Evolutionary conservation across 2,329 filamentous ascomycete genomes (phyloP), one percentile per base, ranked within the genome.

Genomic region (Monilinia laxa): DNA sequence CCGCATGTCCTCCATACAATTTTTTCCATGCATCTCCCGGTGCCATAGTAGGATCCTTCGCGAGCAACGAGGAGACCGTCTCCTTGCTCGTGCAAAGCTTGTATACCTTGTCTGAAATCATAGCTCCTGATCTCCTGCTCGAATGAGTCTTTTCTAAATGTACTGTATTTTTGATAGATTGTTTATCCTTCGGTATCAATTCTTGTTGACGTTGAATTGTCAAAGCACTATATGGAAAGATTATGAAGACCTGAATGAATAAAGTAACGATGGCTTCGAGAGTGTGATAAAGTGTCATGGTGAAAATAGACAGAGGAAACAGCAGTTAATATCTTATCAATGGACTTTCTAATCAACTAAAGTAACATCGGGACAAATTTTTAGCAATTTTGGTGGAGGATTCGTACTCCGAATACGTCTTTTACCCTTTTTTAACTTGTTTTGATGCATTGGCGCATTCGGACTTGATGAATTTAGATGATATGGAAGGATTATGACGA

Each of bases 21-120:
- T 78, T 77, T 55, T 86, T 80, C 74, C 84, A 85, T 2, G 84
- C 81, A 28, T 86, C 80, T 0, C 78, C 79, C 0, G 88, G 86
- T 0, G 82, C 72, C n/a, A 83, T 72, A 0, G 77, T 76, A 0
- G 86, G 84, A 64, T 89, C 78, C 38, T 79, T 75, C 1, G 85
- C 85, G 5, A 90, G 71, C 35, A 83, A 77, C 0, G 85, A 83
- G 40, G 82, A 87, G n/a, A 90, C 84, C 23, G 82, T 88, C 45
- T 83, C 78, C 20, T 76, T 70, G 16, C 77, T 80, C 38, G 79
- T 82, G 73, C 87, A 89, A 12, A 87, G 77, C 31, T 81, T 76
- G 68, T 82, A 78, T 11, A 88, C 76, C 16, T 78, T 77, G 23
- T 83, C 79, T 10, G 80, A 78, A 45, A 85, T 75, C 71, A 79